Conservation (phyloP, 495 filamentous ascomycete genomes). For the Aspergillus indologenus region DNA sequence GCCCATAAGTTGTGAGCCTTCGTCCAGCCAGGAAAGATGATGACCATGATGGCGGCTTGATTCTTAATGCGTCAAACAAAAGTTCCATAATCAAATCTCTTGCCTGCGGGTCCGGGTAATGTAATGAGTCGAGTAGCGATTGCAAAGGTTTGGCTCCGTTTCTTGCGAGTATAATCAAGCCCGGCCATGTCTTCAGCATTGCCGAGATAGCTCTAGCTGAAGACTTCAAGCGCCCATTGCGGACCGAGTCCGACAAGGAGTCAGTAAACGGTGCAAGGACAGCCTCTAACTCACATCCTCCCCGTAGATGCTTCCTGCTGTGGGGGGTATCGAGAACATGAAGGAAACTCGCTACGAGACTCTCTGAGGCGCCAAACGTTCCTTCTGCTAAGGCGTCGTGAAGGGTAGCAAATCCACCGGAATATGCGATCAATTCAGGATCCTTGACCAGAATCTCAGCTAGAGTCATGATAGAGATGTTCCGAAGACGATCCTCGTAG, state of each 20-base stretch:
- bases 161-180: conserved; percentile 78
- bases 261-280: conserved; percentile 90
- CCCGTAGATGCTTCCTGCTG: conserved; percentile 71
- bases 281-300: conserved; percentile 76
- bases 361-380: conserved; percentile 85
- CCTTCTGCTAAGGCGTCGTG: conserved; percentile 87
- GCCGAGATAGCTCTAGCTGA: conserved; percentile 81
- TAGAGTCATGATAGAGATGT: conserved; percentile 87
- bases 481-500: conserved; percentile 77
- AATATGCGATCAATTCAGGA: conserved; percentile 69
- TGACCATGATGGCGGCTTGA: conserved; percentile 95
- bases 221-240: conserved; percentile 74
- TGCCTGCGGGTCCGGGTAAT: conserved; percentile 64
- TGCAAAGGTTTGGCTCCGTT: conserved; percentile 77
- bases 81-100: conserved; percentile 76
- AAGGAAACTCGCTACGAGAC: conserved; percentile 76
- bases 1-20: conserved; percentile 87
- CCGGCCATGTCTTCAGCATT: conserved; percentile 92
- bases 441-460: conserved; percentile 87
- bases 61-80: conserved; percentile 84
- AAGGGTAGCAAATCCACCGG: conserved; percentile 77
- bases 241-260: conserved; percentile 59
- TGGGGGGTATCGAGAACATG: conserved; percentile 84
- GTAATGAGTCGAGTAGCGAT: conserved; percentile 76
- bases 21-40: conserved; percentile 91